Base-by-base conservation (phyloP, 805 yeast genomes). In the Scheffersomyces ergatensis region DNA sequence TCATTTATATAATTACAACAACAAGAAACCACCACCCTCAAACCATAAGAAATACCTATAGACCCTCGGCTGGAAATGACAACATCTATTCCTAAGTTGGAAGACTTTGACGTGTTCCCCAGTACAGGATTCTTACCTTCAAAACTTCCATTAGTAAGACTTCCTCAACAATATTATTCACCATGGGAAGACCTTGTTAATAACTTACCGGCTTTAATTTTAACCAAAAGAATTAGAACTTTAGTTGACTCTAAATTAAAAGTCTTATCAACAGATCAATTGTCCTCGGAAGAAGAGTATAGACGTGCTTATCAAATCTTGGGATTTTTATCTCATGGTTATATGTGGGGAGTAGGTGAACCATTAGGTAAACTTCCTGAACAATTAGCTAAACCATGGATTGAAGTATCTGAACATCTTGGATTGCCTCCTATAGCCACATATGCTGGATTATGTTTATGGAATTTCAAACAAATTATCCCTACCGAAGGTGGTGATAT, bases 361-460 rank as follows among this genome's bases (percentile, higher is more conserved):
- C 85, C 95, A 14, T 60, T 65, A 11, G 82, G 84, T 45, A 67
- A 62, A 32, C 60, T 92, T 13, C 97, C 97, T 0, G 63, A 57
- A 36, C 79, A 77, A 45, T 54, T 90, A 17, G 83, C 96, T 1
- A 62, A 68, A 37, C 97, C 98, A 0, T 74, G 88, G 65, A 48
- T 85, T 2, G 64, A 63, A 34, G 77, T 80, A 0, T 65, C 85
- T 6, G 77, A 78, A 2, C 53, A 67, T 23, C 70, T 92, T 45
- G 82, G 85, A 17, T 67, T 90, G 13, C 96, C 96, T 1, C 95
- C 97, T 0, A 62, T 90, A 21, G 90, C 89, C 12, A 87, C 97
- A 0, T 92, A 89, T 58, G 88, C 97, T 3, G 85, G 92, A 1
- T 67, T 89, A 46, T 81, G 93, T 47, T 76, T 90, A 35, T 90